Evolutionary conservation across 768 basidiomycete species (phyloP), one percentile per base, ranked within the genome.

Genomic region (Lactifluus subvellereus): DNA sequence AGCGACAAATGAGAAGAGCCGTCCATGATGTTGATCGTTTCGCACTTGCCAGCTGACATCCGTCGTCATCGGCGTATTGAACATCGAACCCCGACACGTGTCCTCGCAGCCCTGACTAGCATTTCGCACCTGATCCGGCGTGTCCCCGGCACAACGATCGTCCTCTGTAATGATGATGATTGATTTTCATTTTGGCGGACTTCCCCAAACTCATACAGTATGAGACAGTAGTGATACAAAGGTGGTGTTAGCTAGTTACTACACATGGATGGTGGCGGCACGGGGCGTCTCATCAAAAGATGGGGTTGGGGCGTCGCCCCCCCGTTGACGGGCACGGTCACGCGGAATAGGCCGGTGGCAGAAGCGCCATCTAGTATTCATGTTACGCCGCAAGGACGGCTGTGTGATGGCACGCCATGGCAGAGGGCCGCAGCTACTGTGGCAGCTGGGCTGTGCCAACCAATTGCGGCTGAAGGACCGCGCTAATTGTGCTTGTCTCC

Each of bases 1-100:
- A 95, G 84, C 22, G 92, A 88, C 42, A 96, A 80, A 73, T 94
- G 89, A 45, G 79, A 80, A 6, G 80, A 73, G 56, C 72, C 76
- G 57, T 82, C 80, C 81, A 82, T 81, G 18, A 40, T 16, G 43
- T 9, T 35, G 18, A 30, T 30, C 27, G 37, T 37, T 3, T 27
- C 27, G 22, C 22, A 27, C 20, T 47, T 22, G 42, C 37, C 22
- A 13, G 40, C 2, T 32, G 27, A 27, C 27, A 27, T 40, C 40
- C 54, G 43, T 43, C 27, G 40, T n/a, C 32, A 18, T 50, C 14
- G n/a, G 5, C 49, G 4, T 16, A 35, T 37, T 42, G 40, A 57
- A 22, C 35, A 35, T 37, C 42, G 40, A 57, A 22, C 35, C 2
- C 43, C 13, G 22, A 57, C 61, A 62, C 61, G 59, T 60, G 53